Evolutionary conservation across 202 grass and related monocot genomes (phyloP), one percentile per base, ranked within the genome.

Genomic region (Setaria viridis): DNA sequence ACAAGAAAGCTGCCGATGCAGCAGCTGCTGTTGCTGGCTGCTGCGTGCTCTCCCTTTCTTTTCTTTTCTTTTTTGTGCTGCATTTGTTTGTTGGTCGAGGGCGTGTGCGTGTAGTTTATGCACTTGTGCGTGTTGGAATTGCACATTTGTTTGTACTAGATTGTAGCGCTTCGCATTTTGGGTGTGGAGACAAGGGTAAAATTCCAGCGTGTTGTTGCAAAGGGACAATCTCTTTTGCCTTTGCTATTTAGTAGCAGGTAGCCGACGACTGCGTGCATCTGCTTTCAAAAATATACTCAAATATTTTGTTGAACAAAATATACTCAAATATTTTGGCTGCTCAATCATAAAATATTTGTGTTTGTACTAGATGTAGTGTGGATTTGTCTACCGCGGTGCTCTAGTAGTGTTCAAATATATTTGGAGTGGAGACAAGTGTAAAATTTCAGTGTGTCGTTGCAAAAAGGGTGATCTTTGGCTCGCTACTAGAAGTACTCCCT

Each of bases 1-100:
- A 65, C 30, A 75, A 70, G 82, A 92, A 92, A 95, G 93, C 79
- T 84, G 78, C 64, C 56, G 34, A 15, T 56, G 42, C 87, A 88
- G 83, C 80, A 39, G 65, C 78, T 2, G 55, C 53, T 15, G 11
- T 20, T 11, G 46, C 68, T n/a, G n/a, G 39, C 5, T 55, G 45
- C 35, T 50, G 6, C 33, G 4, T 65, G 13, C 37, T 33, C 2
- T 5, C 7, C 14, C 21, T 29, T 70, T 13, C 3, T 13, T 29
- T 30, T 3, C 2, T 9, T 37, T 29, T 16, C 7, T 72, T 80
- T 47, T 34, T 4, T 6, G 39, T 41, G 39, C 39, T 41, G 59
- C 16, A n/a, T 74, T 35, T 46, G 57, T 30, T 29, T 62, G 58
- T 64, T 7, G 33, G 2, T 16, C 12, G 46, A 15, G 41, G 62